Conservation (phyloP, 73 alveolate genomes). For the Paramecium bursaria region DNA sequence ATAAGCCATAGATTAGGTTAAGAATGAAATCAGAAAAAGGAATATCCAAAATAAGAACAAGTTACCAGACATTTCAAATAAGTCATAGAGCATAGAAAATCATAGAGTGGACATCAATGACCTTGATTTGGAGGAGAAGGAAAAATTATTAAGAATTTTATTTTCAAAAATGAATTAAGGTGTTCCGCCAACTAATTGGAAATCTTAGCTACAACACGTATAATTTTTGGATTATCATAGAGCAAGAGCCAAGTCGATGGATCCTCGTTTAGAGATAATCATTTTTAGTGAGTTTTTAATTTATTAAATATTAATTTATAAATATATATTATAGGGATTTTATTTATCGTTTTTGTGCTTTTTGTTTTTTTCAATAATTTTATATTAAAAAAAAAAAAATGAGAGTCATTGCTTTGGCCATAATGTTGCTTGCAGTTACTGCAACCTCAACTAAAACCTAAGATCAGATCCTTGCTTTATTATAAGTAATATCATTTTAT, state of each 20-base stretch:
- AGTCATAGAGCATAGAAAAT: constrained; percentile 37
- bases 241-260: constrained; percentile 26
- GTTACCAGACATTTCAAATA: constrained; percentile 33
- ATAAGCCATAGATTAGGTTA: constrained; percentile 84
- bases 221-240: background rate
- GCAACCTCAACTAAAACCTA: constrained; percentile 33
- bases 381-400: too few species aligned
- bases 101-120: constrained; percentile 82
- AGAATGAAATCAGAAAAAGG: constrained; percentile 82
- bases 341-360: constrained; percentile 40
- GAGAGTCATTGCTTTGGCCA: constrained; percentile 44
- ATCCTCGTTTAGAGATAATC: constrained; percentile 28
- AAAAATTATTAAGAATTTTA: constrained; percentile 81
- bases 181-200: constrained; percentile 86
- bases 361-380: constrained; percentile 41
- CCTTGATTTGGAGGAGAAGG: constrained; percentile 90
- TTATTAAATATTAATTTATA: background rate
- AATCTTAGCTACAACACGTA: constrained; percentile 44
- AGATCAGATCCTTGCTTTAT: constrained; percentile 54
- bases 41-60: constrained; percentile 73
- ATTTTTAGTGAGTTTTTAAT: background rate
- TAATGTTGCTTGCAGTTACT: constrained; percentile 51
- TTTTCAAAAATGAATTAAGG: constrained; percentile 91
- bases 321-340: background rate
- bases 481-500: background rate